A percentile compares a stretch with the other conserved stretches of the same genome.
phyloP scores from a whole-genome alignment of 768 basidiomycete genomes.

The Hypholoma fasciculare region DNA sequence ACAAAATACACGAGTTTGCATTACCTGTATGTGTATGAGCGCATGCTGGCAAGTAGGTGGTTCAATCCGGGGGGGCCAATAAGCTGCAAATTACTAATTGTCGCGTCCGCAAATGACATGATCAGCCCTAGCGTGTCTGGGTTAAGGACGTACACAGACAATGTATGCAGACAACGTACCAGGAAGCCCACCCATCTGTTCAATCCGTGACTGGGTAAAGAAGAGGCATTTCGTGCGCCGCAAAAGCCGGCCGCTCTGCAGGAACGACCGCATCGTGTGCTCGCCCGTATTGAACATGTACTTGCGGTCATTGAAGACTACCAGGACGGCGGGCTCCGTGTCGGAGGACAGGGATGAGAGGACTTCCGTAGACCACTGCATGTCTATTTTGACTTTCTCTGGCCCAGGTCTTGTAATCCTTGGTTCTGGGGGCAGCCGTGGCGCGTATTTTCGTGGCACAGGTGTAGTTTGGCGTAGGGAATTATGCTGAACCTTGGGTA shows the following conservation, averaged over 20 bases:
- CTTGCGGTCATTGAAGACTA: slow-evolving; percentile 76
- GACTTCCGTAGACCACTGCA: slow-evolving; percentile 65
- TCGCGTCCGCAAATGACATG: slow-evolving; percentile 80
- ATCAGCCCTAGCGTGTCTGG: slow-evolving; percentile 52
- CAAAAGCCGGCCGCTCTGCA: slow-evolving; percentile 67
- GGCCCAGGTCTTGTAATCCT: background rate
- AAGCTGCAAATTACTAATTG: slow-evolving; percentile 55
- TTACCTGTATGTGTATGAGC: slow-evolving; percentile 68
- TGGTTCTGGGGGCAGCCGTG: background rate
- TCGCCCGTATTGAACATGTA: slow-evolving; percentile 92
- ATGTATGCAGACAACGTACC: slow-evolving; percentile 43
- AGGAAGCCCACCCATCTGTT: slow-evolving; percentile 69
- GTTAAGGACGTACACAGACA: background rate
- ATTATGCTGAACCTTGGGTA: too few relatives aligned
- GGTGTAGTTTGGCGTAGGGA: too few relatives aligned
- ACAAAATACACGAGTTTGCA: slow-evolving; percentile 9
- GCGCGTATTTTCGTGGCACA: background rate
- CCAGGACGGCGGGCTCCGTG: slow-evolving; percentile 75
- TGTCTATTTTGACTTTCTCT: slow-evolving; percentile 10
- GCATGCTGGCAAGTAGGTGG: slow-evolving; percentile 71
- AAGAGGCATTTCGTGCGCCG: slow-evolving; percentile 72
- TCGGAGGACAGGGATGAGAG: slow-evolving; percentile 65
- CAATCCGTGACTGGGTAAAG: slow-evolving; percentile 62
- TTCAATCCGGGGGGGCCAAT: slow-evolving; percentile 73
- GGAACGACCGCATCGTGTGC: slow-evolving; percentile 71